Base-by-base conservation (phyloP, 768 basidiomycete species). In the Russula virescens region DNA sequence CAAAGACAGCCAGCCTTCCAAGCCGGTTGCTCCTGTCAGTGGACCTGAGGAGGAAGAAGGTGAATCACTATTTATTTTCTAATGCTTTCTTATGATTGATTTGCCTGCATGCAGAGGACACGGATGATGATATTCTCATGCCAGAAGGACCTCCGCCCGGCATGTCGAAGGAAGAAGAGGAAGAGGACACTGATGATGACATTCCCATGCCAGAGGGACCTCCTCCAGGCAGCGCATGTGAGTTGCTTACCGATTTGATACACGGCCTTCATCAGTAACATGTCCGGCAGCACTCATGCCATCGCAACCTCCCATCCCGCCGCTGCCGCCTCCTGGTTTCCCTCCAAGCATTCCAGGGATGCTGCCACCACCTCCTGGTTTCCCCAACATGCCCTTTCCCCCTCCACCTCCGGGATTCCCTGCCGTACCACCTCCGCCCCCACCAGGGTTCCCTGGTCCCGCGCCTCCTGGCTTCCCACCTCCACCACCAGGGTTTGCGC, bases 121-220 rank as follows among this genome's bases (percentile, higher is more conserved):
- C 66, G 53, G 86, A 85, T 26, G 83, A 88, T 43, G 88, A 86
- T 69, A 80, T 88, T 57, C 75, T 75, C 28, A 82, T 89, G 80
- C 87, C 87, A 4, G 77, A 78, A 55, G 87, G 85, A 2, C 82
- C 82, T 58, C 87, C 86, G 34, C 86, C 87, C 4, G 80, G 78
- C 5, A 23, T 26, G 2, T 25, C 61, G 31, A 66, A 40, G 34
- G 45, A 65, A 9, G 66, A 67, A 25, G 66, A 63, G 52, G 61
- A 66, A 19, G 65, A 60, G 23, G 61, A 57, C 13, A 66, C 61
- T 1, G 86, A 84, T 34, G 83, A 89, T 50, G 88, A 86, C 69
- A 80, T 88, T 57, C 75, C 76, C 18, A 81, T 89, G 80, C 87
- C 87, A 3, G 77, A 78, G 45, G 87, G 85, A 1, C 81, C 82